A percentile compares a stretch with the other conserved stretches of the same genome.
These are phyloP conservation scores for Candida morakotiae DNA, from an alignment of 805 yeast genomes.

Conservation along the genomic window DNA sequence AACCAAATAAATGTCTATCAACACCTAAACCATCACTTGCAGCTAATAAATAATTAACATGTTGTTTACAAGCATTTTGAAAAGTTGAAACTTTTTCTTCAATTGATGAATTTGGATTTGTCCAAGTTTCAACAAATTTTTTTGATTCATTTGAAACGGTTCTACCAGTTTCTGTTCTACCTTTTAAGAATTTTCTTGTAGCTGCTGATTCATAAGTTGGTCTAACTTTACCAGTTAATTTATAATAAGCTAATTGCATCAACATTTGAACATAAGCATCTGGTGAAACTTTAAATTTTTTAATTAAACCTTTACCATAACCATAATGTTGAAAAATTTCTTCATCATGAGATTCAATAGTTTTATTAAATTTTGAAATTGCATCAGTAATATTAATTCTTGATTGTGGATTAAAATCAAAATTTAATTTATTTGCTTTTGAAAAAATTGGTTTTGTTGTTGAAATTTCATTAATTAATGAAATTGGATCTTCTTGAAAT, in stretches of 20 bases:
- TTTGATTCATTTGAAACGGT: constrained; percentile 71
- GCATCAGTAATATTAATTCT: constrained; percentile 54
- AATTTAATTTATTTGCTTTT: constrained; percentile 31
- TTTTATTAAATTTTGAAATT: constrained; percentile 47
- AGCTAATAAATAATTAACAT: constrained; percentile 64
- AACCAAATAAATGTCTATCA: constrained; percentile 90
- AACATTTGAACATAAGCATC: constrained; percentile 91
- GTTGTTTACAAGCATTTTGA: constrained; percentile 69
- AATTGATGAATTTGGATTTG: constrained; percentile 45
- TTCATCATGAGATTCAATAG: constrained; percentile 66
- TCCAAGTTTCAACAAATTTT: constrained; percentile 72
- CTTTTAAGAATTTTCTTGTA: constrained; percentile 81
- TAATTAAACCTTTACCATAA: constrained; percentile 82
- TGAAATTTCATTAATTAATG: constrained; percentile 24
- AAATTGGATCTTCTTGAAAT: constrained; percentile 34
- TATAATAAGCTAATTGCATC: constrained; percentile 86
- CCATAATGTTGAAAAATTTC: constrained; percentile 78
- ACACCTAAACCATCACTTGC: constrained; percentile 88
- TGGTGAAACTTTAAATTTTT: constrained; percentile 81
- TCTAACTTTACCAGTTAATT: constrained; percentile 70
- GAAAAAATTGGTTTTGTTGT: constrained; percentile 7
- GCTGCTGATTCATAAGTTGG: constrained; percentile 98
- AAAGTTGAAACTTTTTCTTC: constrained; percentile 63
- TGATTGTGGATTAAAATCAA: constrained; percentile 55
- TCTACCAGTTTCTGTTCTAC: constrained; percentile 93